Evolutionary conservation across 148 eudicot species (phyloP).

Genomic region (Tetragonia tetragonoides): DNA sequence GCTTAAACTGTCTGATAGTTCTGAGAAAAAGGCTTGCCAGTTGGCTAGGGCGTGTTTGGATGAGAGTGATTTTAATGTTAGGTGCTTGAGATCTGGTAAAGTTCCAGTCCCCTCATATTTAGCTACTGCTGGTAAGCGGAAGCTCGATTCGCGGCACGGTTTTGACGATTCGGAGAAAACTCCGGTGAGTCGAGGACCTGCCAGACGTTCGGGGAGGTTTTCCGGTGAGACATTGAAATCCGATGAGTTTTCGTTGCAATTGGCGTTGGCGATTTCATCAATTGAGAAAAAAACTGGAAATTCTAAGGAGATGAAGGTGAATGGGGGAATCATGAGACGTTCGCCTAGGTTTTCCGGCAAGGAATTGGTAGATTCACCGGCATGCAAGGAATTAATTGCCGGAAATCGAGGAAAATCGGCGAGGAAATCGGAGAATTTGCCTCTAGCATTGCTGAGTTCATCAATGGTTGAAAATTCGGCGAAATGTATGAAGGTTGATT

Average conservation of each 20-base stretch:
- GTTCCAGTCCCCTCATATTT: background rate
- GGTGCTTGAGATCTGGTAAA: conserved; percentile 23
- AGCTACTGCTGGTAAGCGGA: conserved; percentile 24
- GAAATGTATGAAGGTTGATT: conserved; percentile 1
- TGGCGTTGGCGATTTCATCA: too few relatives aligned
- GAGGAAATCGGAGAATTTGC: background rate
- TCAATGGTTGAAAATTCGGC: background rate
- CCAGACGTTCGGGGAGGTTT: conserved; percentile 11
- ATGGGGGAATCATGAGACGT: too few relatives aligned
- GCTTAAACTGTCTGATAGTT: conserved; percentile 12
- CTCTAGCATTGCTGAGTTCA: background rate
- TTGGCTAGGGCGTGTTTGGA: conserved; percentile 18
- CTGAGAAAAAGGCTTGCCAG: conserved; percentile 26
- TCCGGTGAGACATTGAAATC: background rate
- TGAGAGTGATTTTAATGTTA: conserved; percentile 7
- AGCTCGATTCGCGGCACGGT: conserved; percentile 10
- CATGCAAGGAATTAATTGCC: too few relatives aligned
- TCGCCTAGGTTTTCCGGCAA: too few relatives aligned
- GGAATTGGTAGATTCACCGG: background rate
- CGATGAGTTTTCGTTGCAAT: too few relatives aligned
- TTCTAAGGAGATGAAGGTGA: too few relatives aligned
- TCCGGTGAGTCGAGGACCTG: background rate
- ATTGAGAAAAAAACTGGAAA: too few relatives aligned
- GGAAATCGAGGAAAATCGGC: too few relatives aligned
- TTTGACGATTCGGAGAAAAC: conserved; percentile 3